Percentiles rank a stretch among this genome's conserved stretches.
Conservation (phyloP, 352 stramenopile genomes). For the Lagenidium sp. region DNA sequence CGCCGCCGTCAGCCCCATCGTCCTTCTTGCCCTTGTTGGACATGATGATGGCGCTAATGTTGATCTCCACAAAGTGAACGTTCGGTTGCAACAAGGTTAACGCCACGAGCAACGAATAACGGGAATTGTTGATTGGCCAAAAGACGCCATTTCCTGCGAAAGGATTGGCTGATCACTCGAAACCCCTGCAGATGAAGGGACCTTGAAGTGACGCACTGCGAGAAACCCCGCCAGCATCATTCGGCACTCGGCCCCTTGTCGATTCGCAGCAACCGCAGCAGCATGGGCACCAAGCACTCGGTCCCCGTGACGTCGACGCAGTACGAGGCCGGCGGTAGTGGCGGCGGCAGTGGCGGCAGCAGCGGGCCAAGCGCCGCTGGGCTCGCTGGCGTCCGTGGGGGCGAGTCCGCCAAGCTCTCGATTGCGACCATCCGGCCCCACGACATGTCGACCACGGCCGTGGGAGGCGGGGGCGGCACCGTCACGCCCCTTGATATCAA, state of each 20-base stretch:
- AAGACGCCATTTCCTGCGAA: background rate
- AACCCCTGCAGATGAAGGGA: no score
- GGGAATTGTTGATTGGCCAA: conserved; percentile 3
- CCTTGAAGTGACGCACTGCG: conserved; percentile 3
- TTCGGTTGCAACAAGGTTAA: no score
- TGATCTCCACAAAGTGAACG: no score
- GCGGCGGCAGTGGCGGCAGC: conserved; percentile 1
- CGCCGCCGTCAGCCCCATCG: background rate
- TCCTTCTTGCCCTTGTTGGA: no score
- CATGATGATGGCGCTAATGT: no score
- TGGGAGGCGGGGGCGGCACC: background rate
- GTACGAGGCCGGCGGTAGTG: conserved; percentile 5
- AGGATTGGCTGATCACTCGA: no score
- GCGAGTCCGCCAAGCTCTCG: conserved; percentile 19
- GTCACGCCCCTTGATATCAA: conserved; percentile 61
- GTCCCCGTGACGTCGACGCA: conserved; percentile 31
- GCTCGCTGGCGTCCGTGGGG: background rate
- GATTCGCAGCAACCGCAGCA: background rate
- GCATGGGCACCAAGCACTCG: conserved; percentile 64
- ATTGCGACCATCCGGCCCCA: conserved; percentile 45
- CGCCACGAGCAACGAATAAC: no score
- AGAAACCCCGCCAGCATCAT: background rate
- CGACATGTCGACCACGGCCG: conserved; percentile 11
- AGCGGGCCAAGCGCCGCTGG: background rate
- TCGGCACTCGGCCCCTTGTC: background rate